phyloP scores from a whole-genome alignment of 2,329 filamentous ascomycete genomes.

The Sordariomycetes sp. region DNA sequence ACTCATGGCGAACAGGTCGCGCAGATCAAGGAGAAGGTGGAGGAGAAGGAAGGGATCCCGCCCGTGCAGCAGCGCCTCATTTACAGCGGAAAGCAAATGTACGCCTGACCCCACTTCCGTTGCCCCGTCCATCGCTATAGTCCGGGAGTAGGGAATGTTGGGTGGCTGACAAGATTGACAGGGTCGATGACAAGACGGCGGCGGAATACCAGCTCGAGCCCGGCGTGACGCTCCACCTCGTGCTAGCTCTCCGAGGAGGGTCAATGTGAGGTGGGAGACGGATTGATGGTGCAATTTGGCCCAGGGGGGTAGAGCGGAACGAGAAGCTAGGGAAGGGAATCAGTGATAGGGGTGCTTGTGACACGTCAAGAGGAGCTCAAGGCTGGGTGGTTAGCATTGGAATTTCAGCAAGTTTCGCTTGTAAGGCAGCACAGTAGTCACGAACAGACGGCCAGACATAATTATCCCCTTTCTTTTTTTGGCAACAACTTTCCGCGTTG shows the following conservation, averaged over 20 bases:
- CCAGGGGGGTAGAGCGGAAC: neutral
- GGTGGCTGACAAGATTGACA: slow-evolving; percentile 21
- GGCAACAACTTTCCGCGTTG: neutral
- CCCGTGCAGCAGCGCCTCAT: slow-evolving; percentile 95
- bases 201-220: slow-evolving; percentile 83
- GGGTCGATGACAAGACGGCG: slow-evolving; percentile 92
- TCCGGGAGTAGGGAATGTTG: neutral
- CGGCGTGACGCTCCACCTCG: slow-evolving; percentile 87
- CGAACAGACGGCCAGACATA: neutral
- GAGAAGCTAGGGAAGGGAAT: neutral
- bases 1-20: slow-evolving; percentile 52
- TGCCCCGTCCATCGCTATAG: neutral
- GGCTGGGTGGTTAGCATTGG: neutral
- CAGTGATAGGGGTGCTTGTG: neutral
- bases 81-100: slow-evolving; percentile 98
- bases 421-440: neutral
- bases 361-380: neutral
- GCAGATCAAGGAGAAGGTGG: slow-evolving; percentile 96
- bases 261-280: slow-evolving; percentile 13
- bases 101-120: slow-evolving; percentile 14
- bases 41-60: slow-evolving; percentile 98
- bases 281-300: neutral
- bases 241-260: slow-evolving; percentile 86
- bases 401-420: neutral
- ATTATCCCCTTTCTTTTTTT: neutral